Evolutionary conservation across 176 grass and related monocot species (phyloP).

Genomic region (Aegilops sharonensis): DNA sequence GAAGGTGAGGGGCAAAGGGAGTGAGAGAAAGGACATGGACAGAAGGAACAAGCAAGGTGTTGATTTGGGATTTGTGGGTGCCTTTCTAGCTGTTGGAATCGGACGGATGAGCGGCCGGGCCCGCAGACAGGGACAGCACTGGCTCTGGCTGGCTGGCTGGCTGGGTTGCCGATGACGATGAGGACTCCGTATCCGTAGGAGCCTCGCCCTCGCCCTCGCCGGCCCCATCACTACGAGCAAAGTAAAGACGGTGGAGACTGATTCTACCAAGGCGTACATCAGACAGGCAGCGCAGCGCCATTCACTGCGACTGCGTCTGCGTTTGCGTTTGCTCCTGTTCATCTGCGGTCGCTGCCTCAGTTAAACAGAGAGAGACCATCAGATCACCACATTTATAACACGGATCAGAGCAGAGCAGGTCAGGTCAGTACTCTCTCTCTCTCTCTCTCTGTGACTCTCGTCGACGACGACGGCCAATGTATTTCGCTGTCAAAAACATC

Average conservation of each 20-base stretch:
- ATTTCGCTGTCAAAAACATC: not conserved
- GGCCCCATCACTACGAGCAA: not conserved
- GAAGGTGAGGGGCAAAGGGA: not conserved
- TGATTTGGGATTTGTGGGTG: constrained; percentile 32
- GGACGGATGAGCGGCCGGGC: constrained; percentile 38
- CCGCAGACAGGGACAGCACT: constrained; percentile 28
- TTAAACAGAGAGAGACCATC: not conserved
- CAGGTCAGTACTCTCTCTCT: too few species aligned
- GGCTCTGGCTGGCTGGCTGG: too few species aligned
- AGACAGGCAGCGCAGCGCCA: constrained; percentile 13
- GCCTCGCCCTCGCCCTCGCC: not conserved
- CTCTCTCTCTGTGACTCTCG: too few species aligned
- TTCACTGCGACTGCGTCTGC: not conserved
- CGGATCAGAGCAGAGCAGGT: too few species aligned
- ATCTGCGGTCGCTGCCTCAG: not conserved
- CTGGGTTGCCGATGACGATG: too few species aligned
- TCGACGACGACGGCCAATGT: not conserved
- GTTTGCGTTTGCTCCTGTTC: constrained; percentile 20
- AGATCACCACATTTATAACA: not conserved
- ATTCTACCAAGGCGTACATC: constrained; percentile 1
- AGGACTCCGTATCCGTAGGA: too few species aligned
- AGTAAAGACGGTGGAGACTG: too few species aligned
- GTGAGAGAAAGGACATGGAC: constrained; percentile 17
- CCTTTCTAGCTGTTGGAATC: constrained; percentile 32
- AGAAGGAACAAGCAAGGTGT: constrained; percentile 49